Percentiles rank a stretch among this genome's conserved stretches.
Evolutionary conservation across 23 red algal species (phyloP).

Genomic region (Gracilaria gracilis): DNA sequence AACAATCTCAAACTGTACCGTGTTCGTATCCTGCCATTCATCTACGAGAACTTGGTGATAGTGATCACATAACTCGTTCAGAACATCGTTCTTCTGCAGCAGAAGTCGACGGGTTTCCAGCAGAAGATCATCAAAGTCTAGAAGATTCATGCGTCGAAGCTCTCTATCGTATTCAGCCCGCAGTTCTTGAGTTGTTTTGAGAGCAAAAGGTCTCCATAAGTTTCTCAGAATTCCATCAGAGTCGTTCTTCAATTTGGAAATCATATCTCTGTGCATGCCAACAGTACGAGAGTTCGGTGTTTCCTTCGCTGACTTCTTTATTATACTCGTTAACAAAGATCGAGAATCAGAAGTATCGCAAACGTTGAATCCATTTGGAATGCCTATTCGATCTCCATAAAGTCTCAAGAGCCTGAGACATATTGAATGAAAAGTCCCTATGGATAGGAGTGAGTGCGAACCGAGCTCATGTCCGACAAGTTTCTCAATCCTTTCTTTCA

Average conservation of each 20-base stretch:
- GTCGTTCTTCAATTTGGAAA: slow-evolving; percentile 84
- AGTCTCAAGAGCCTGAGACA: slow-evolving; percentile 53
- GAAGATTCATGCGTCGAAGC: slow-evolving; percentile 54
- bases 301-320: slow-evolving; percentile 27
- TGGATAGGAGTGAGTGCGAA: neutral
- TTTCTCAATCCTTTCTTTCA: slow-evolving; percentile 70
- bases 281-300: slow-evolving; percentile 8
- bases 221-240: slow-evolving; percentile 28
- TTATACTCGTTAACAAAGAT: slow-evolving; percentile 29
- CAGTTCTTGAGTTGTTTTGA: slow-evolving; percentile 20
- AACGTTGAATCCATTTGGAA: slow-evolving; percentile 57
- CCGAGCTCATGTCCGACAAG: slow-evolving; percentile 51
- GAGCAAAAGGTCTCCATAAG: neutral
- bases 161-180: slow-evolving; percentile 62
- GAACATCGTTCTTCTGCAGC: slow-evolving; percentile 22
- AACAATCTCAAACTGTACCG: slow-evolving; percentile 84
- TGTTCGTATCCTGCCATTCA: slow-evolving; percentile 89
- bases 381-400: slow-evolving; percentile 61
- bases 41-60: slow-evolving; percentile 85
- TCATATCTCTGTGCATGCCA: slow-evolving; percentile 20
- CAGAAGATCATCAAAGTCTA: slow-evolving; percentile 92
- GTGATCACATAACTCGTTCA: slow-evolving; percentile 36
- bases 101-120: slow-evolving; percentile 63
- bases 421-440: slow-evolving; percentile 87
- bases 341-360: slow-evolving; percentile 68